These are phyloP conservation scores for Ogataea parapolymorpha DNA, from an alignment of 805 yeast genomes.

Conservation along the genomic window DNA sequence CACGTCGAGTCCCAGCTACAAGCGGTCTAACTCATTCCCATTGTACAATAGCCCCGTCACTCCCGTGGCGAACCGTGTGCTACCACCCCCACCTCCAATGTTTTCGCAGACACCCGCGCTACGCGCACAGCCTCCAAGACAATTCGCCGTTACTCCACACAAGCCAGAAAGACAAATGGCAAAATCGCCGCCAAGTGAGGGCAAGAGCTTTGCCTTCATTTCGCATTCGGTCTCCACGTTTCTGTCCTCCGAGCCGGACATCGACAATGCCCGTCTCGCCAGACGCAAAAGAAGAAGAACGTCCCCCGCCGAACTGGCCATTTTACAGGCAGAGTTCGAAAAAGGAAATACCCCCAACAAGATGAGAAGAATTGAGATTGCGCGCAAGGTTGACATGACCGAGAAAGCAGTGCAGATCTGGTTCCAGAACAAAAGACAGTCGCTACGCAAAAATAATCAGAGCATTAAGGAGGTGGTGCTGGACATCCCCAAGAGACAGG, in stretches of 20 bases:
- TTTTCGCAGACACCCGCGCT: constrained; percentile 21
- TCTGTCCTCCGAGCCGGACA: constrained; percentile 75
- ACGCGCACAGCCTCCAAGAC: constrained; percentile 14
- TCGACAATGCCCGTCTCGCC: constrained; percentile 89
- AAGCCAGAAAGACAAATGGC: constrained; percentile 8
- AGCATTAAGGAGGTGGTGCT: constrained; percentile 31
- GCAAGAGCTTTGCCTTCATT: constrained; percentile 73
- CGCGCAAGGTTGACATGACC: constrained; percentile 82
- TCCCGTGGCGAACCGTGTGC: constrained; percentile 18
- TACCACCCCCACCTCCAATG: constrained; percentile 23
- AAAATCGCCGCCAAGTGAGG: constrained; percentile 23
- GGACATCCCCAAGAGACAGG: constrained; percentile 26
- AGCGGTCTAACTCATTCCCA: constrained; percentile 23
- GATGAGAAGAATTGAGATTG: constrained; percentile 71
- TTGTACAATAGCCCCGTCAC: constrained; percentile 17
- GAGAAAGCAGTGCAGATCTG: constrained; percentile 97
- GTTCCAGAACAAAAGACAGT: constrained; percentile 95
- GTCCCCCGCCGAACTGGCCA: constrained; percentile 77
- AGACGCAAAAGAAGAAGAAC: constrained; percentile 95
- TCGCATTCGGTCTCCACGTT: constrained; percentile 90
- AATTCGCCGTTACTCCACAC: constrained; percentile 5
- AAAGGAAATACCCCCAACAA: constrained; percentile 80
- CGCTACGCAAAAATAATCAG: constrained; percentile 49
- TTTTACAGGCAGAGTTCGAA: constrained; percentile 77
- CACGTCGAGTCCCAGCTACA: constrained; percentile 25